phyloP scores from a whole-genome alignment of 2,329 filamentous ascomycete genomes.

The Domatiomyces catenatus region DNA sequence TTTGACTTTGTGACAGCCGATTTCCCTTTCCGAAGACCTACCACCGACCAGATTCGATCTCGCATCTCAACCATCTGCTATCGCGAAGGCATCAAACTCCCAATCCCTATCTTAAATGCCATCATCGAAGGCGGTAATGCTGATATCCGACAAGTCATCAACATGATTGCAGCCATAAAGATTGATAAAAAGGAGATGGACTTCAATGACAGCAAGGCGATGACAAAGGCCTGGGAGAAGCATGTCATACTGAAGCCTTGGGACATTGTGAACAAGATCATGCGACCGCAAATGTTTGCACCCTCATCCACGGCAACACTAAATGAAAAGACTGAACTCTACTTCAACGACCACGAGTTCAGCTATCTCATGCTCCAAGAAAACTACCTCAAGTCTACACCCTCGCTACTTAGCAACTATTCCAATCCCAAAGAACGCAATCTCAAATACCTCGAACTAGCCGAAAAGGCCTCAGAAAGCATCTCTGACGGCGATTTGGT shows the following conservation, averaged over 20 bases:
- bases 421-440: slow-evolving; percentile 49
- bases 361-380: slow-evolving; percentile 96
- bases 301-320: slow-evolving; percentile 69
- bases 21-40: slow-evolving; percentile 74
- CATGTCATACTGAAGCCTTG: slow-evolving; percentile 92
- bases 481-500: slow-evolving; percentile 95
- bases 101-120: slow-evolving; percentile 69
- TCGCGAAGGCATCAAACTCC: slow-evolving; percentile 76
- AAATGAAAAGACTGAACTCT: slow-evolving; percentile 96
- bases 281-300: slow-evolving; percentile 74
- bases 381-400: slow-evolving; percentile 80
- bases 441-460: slow-evolving; percentile 70
- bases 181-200: slow-evolving; percentile 60
- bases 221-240: slow-evolving; percentile 98
- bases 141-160: slow-evolving; percentile 94
- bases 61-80: slow-evolving; percentile 91
- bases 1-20: slow-evolving; percentile 80
- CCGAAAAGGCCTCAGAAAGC: slow-evolving; percentile 77
- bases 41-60: slow-evolving; percentile 76
- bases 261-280: slow-evolving; percentile 91
- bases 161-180: slow-evolving; percentile 93
- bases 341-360: slow-evolving; percentile 98
- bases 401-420: slow-evolving; percentile 48
- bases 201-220: slow-evolving; percentile 73
- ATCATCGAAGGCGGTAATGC: slow-evolving; percentile 90